Conservation (phyloP, 2,329 filamentous ascomycete genomes). For the Boeremia lycopersici region DNA sequence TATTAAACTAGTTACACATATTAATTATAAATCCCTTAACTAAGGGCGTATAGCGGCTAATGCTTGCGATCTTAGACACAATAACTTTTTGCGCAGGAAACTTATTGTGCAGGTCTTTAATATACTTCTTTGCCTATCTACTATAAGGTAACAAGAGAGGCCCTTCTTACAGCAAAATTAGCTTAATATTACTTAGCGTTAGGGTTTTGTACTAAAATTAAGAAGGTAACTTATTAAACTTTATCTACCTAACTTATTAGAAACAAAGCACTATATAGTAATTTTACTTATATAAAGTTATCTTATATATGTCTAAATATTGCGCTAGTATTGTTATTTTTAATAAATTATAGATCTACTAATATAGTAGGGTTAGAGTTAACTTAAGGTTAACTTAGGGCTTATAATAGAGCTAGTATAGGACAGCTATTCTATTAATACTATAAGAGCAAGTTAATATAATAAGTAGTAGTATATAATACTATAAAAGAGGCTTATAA, state of each 20-base stretch:
- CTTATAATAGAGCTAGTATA: constrained; percentile 5
- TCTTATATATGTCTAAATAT: neutral
- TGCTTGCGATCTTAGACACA: too few species aligned
- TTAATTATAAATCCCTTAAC: too few species aligned
- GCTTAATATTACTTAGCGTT: constrained; percentile 2
- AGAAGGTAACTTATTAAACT: neutral
- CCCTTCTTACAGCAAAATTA: neutral
- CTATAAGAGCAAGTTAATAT: constrained; percentile 1
- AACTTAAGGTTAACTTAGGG: constrained; percentile 3
- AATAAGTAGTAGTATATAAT: neutral
- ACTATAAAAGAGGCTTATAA: constrained; percentile 1
- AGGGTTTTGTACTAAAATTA: neutral
- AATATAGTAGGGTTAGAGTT: neutral
- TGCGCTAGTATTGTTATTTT: neutral
- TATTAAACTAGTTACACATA: too few species aligned
- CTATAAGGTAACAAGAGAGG: neutral
- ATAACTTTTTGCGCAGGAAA: too few species aligned
- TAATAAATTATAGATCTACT: neutral
- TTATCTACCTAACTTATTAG: neutral
- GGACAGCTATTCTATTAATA: constrained; percentile 1
- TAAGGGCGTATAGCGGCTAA: too few species aligned
- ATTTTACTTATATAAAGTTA: constrained; percentile 1
- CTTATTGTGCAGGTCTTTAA: too few species aligned
- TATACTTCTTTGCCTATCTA: too few species aligned
- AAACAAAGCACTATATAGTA: neutral